phyloP scores from a whole-genome alignment of 164 flowering plant genomes.

The Dillenia turbinata region DNA sequence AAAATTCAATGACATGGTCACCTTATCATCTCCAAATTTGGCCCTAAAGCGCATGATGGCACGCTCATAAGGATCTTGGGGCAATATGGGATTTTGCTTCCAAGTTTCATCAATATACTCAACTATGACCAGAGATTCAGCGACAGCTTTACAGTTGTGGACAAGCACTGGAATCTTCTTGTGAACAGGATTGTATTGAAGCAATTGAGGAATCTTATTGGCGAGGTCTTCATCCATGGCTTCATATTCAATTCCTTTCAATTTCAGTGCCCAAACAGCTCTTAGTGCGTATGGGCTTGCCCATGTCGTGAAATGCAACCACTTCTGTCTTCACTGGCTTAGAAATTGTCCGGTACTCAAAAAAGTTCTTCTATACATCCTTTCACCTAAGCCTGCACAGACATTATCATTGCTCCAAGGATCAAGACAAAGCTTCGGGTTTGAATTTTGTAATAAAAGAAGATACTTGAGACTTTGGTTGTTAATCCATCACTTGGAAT shows the following conservation, averaged over 20 bases:
- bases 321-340: conserved; percentile 17
- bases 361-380: too few species aligned
- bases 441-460: too few species aligned
- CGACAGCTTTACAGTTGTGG: conserved; percentile 25
- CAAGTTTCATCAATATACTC: conserved; percentile 30
- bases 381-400: too few species aligned
- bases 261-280: conserved; percentile 20
- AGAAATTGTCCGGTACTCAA: too few species aligned
- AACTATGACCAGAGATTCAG: conserved; percentile 27
- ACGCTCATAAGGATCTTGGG: conserved; percentile 19
- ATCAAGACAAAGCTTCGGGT: too few species aligned
- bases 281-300: conserved; percentile 22
- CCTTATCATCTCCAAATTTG: conserved; percentile 29
- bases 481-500: too few species aligned
- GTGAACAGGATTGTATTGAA: conserved; percentile 20
- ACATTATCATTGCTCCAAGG: too few species aligned
- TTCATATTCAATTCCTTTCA: conserved; percentile 25
- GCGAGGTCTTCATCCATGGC: conserved; percentile 19
- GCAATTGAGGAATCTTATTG: conserved; percentile 18
- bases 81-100: conserved; percentile 24
- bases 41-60: conserved; percentile 32
- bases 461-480: too few species aligned
- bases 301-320: conserved; percentile 29
- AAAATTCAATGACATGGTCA: neutral
- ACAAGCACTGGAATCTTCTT: conserved; percentile 24